phyloP scores from a whole-genome alignment of 192 early-diverging fungal species.

The Fimicolochytrium jonesii region DNA sequence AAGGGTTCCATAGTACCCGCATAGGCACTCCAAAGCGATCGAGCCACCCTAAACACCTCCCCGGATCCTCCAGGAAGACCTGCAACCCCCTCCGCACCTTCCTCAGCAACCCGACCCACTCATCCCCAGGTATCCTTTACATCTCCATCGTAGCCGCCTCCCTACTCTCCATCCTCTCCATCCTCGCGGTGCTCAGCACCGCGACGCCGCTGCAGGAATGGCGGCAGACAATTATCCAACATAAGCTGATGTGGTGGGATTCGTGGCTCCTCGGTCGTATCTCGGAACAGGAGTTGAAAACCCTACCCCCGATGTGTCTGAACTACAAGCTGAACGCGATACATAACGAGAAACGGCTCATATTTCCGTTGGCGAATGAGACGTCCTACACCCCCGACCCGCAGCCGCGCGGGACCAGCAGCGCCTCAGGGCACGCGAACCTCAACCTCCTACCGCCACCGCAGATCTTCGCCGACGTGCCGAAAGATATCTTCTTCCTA shows the following conservation, averaged over 20 bases:
- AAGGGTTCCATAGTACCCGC: too few species aligned
- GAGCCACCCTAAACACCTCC: too few species aligned
- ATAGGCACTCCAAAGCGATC: too few species aligned
- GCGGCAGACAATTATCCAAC: not conserved
- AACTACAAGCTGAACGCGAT: not conserved
- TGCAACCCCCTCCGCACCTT: not conserved
- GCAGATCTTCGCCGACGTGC: constrained; percentile 9
- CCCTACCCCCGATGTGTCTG: not conserved
- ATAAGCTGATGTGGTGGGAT: constrained; percentile 18
- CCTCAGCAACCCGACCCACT: not conserved
- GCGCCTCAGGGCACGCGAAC: not conserved
- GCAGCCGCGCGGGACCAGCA: not conserved
- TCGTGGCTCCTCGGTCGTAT: not conserved
- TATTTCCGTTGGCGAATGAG: not conserved
- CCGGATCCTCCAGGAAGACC: too few species aligned
- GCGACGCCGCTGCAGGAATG: not conserved
- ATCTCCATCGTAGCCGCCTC: not conserved
- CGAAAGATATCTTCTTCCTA: constrained; percentile 28
- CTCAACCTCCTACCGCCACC: too few species aligned
- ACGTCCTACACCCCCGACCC: not conserved
- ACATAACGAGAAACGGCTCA: not conserved
- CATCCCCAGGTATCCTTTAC: not conserved
- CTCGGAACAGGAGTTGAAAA: not conserved
- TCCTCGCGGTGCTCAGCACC: not conserved
- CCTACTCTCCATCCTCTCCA: not conserved